phyloP scores from a whole-genome alignment of 2,329 filamentous ascomycete genomes.

The Metarhizium humberi region DNA sequence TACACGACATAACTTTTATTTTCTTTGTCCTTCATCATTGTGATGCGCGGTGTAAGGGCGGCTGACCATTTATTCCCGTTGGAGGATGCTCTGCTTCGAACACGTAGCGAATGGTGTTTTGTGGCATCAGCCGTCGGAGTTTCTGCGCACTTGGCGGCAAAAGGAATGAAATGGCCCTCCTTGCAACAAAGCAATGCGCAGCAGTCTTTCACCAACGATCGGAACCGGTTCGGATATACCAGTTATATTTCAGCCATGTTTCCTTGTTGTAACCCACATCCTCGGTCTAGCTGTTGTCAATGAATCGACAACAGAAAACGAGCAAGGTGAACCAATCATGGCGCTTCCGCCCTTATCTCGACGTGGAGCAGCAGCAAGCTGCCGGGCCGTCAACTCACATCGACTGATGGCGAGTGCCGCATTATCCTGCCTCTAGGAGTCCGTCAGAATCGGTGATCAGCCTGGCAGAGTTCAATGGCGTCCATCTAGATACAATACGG shows the following conservation, averaged over 20 bases:
- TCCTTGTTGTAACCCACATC: background rate
- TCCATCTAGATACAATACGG: background rate
- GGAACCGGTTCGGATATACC: background rate
- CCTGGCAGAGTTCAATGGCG: background rate
- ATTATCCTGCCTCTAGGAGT: background rate
- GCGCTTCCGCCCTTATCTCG: conserved; percentile 29
- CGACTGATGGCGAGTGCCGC: conserved; percentile 11
- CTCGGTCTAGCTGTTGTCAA: conserved; percentile 11
- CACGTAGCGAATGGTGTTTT: background rate
- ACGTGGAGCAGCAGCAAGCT: conserved; percentile 13
- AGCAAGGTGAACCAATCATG: conserved; percentile 27
- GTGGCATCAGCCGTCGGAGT: background rate
- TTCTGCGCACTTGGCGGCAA: conserved; percentile 1
- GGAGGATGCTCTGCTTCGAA: background rate
- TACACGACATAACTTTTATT: background rate
- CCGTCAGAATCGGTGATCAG: background rate
- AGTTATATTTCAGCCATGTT: background rate
- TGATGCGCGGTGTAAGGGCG: background rate
- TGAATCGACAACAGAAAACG: conserved; percentile 33
- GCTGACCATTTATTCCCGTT: background rate
- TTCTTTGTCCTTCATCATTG: background rate
- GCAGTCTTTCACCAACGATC: background rate
- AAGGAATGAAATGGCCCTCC: background rate
- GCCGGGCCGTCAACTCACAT: conserved; percentile 4
- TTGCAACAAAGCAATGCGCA: background rate